phyloP scores from a whole-genome alignment of 331 rosid genomes.

The Malus hybrid region DNA sequence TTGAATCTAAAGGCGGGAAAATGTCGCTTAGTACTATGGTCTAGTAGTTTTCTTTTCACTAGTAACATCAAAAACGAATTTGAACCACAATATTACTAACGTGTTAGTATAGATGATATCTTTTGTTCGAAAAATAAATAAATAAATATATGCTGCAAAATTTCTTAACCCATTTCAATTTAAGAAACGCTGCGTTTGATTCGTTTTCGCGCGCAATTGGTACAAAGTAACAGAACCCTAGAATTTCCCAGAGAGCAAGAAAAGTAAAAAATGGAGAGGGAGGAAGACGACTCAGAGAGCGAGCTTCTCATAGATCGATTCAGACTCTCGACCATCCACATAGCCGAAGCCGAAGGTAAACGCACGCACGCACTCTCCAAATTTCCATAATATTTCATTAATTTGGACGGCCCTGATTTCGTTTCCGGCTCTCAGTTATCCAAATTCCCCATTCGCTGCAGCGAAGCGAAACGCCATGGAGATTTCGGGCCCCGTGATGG shows the following conservation, averaged over 20 bases:
- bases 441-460: slow-evolving; percentile 3
- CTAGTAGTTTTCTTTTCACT: too few relatives aligned
- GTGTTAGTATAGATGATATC: too few relatives aligned
- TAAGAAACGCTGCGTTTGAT: not conserved
- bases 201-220: not conserved
- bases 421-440: not conserved
- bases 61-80: too few relatives aligned
- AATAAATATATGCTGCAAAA: too few relatives aligned
- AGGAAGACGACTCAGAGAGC: slow-evolving; percentile 35
- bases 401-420: not conserved
- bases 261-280: slow-evolving; percentile 29
- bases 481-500: slow-evolving; percentile 56
- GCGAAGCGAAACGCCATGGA: slow-evolving; percentile 53
- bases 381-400: not conserved
- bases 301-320: slow-evolving; percentile 64
- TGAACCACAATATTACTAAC: too few relatives aligned
- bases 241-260: not conserved
- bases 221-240: slow-evolving; percentile 7
- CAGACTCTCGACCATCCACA: slow-evolving; percentile 61
- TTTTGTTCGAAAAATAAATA: too few relatives aligned
- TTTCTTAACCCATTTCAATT: not conserved
- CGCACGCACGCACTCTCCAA: too few relatives aligned
- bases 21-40: too few relatives aligned
- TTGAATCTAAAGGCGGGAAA: too few relatives aligned
- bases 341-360: slow-evolving; percentile 69